Base-by-base conservation (phyloP, 2,329 filamentous ascomycete species). In the Grosmannia huntii region DNA sequence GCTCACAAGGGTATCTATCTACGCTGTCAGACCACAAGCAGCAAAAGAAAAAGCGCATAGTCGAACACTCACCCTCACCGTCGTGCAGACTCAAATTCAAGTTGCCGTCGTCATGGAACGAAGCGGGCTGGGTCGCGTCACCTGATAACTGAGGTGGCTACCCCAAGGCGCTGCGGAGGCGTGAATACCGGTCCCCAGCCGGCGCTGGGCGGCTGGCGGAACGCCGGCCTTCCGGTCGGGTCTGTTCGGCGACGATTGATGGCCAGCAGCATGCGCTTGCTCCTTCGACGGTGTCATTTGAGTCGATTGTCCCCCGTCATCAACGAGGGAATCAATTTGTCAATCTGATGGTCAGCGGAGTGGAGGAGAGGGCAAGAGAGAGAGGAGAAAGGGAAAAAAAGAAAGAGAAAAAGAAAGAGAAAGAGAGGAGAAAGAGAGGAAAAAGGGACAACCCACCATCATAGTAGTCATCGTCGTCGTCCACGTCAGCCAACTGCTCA, bases 381-480 rank as follows among this genome's bases (percentile, higher is more conserved):
- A 7, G 5, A 25, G 19, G 49, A 38, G 2, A 33, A 31, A 21
- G 23, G 27, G 31, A 12, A 19, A 9, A 21, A 19, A n/a, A n/a
- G n/a, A n/a, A n/a, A n/a, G n/a, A n/a, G n/a, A n/a, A n/a, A n/a
- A n/a, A 16, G 25, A 12, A 10, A 23, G 23, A 53, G 28, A 48
- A 3, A 44, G n/a, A n/a, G n/a, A 28, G 14, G 21, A 36, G n/a
- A 4, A 6, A 52, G 11, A 27, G 11, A 48, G 14, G 11, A 36
- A 7, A 27, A n/a, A 27, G n/a, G n/a, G n/a, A n/a, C n/a, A 19
- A 77, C 78, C n/a, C 23, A 57, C 55, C 80, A 74, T 83, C 81
- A 76, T 92, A 90, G 79, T 95, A 96, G 75, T 92, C 92, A 72
- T 97, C 92, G 74, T 91, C 87, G 72, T 95, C 91, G 69, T 87